Base-by-base conservation (phyloP, 352 stramenopile species). In the Phytophthora sp. region DNA sequence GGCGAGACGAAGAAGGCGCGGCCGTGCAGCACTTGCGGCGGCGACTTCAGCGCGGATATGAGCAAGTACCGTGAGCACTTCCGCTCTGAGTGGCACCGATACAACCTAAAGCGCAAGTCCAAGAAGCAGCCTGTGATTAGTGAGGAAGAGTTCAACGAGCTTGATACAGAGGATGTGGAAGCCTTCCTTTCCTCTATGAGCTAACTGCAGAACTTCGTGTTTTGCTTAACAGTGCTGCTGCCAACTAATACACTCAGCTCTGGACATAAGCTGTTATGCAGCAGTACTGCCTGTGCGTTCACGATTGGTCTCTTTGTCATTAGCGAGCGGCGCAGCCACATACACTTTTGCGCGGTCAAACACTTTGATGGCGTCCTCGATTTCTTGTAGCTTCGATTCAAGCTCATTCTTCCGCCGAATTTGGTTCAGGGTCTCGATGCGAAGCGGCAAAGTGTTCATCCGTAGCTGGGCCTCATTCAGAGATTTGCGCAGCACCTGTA, bases 101-200 rank as follows among this genome's bases (percentile, higher is more conserved):
- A 98, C 81, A 99, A 99, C 76, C 87, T 99, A 34, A 98, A 98
- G 66, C 72, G 97, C 30, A 99, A 99, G 69, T 75, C 97, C 41
- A 96, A 95, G 55, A 95, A 92, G 53, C 68, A 82, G 50, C 46
- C 77, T 5, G 57, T 91, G 18, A 84, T 98, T 52, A 83, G 71
- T 44, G 77, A 92, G 64, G 76, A 68, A 18, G 73, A 81, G 10
- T 95, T 94, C 53, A 58, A 77, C 6, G 50, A 67, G 11, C 67
- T 94, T 13, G 72, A 85, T 41, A 21, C 57, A 2, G 77, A 86
- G 5, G 81, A 92, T 13, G 58, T 95, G 11, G 77, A 89, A 37
- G 48, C 30, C 1, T 89, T 91, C 37, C 84, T 93, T 30, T 69
- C 83, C n/a, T 81, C 76, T 43, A 74, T 92, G 54, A 90, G 69